Evolutionary conservation across 345 rosid species (phyloP).

Genomic region (Ceriops decandra): DNA sequence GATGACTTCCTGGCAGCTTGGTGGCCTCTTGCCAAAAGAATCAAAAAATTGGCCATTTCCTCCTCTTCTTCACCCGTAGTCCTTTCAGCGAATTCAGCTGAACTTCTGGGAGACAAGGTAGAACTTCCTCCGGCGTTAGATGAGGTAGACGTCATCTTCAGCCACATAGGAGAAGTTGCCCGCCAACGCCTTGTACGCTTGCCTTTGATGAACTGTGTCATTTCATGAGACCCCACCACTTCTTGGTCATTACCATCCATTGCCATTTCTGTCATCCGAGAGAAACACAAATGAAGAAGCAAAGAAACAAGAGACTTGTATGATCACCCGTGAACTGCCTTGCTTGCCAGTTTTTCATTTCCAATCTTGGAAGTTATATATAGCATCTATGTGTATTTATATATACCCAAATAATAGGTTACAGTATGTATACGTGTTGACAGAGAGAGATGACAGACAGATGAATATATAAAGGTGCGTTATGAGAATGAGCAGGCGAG

Average conservation of each 20-base stretch:
- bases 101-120: conserved; percentile 17
- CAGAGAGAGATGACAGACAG: background rate
- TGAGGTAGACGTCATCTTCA: conserved; percentile 29
- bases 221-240: conserved; percentile 18
- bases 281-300: background rate
- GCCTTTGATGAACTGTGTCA: conserved; percentile 42
- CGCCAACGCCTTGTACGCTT: conserved; percentile 72
- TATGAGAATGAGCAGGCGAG: conserved; percentile 20
- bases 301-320: too few relatives aligned
- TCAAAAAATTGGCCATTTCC: conserved; percentile 35
- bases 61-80: conserved; percentile 17
- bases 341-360: conserved; percentile 41
- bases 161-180: conserved; percentile 41
- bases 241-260: conserved; percentile 32
- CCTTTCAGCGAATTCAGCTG: conserved; percentile 20
- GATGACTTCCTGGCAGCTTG: conserved; percentile 5
- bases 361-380: conserved; percentile 33
- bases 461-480: conserved; percentile 10
- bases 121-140: conserved; percentile 13
- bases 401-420: background rate
- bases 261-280: conserved; percentile 12
- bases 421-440: background rate
- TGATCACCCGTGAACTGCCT: background rate
- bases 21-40: conserved; percentile 27
- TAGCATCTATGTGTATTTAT: background rate